Conservation (phyloP, 73 alveolate species). For the Paramecium pentaurelia region DNA sequence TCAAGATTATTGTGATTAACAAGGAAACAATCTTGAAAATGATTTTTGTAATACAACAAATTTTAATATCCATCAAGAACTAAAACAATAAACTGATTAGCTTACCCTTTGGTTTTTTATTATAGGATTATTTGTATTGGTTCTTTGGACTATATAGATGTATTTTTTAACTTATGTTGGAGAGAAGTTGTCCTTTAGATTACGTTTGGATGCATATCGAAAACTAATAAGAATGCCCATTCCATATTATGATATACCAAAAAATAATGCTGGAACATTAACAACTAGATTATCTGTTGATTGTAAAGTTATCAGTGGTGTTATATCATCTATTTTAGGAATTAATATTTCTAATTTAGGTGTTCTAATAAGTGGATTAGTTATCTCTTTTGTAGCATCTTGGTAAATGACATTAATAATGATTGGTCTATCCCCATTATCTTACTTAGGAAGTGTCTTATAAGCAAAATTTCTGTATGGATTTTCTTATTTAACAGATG, state of each 20-base stretch:
- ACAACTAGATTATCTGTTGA: conserved; percentile 51
- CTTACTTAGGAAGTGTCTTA: conserved; percentile 58
- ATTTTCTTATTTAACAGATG: conserved; percentile 25
- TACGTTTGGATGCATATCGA: no score
- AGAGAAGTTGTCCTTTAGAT: no score
- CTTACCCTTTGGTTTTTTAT: no score
- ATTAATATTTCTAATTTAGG: neutral
- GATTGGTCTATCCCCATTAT: conserved; percentile 68
- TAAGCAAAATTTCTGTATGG: conserved; percentile 66
- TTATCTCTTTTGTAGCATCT: conserved; percentile 59
- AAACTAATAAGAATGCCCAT: conserved; percentile 36
- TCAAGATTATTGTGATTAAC: no score
- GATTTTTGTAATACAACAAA: no score
- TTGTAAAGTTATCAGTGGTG: neutral
- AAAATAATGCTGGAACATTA: conserved; percentile 59
- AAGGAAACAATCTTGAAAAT: no score
- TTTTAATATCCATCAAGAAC: no score
- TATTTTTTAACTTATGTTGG: no score
- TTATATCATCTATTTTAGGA: neutral
- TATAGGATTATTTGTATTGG: no score
- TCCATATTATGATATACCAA: conserved; percentile 54
- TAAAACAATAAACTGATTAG: no score
- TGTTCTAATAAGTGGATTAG: conserved; percentile 67
- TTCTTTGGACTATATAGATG: no score
- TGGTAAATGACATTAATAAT: conserved; percentile 74